Evolutionary conservation across 208 protist genomes (phyloP).

Genomic region (Polymyxa betae): DNA sequence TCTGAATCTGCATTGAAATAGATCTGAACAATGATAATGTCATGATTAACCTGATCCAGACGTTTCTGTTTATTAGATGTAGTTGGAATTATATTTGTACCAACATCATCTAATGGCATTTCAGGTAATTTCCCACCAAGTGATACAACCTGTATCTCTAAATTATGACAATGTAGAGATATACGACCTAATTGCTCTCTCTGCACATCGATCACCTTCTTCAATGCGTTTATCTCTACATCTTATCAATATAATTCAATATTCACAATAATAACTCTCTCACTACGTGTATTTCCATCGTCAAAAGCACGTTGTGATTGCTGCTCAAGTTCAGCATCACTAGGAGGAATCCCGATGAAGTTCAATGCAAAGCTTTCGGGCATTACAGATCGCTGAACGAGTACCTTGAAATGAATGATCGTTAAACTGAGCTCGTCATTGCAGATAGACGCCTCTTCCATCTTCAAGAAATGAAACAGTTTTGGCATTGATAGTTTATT

Average conservation of each 20-base stretch:
- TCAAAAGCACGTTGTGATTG: too few species aligned
- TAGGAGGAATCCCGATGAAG: not conserved
- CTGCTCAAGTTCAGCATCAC: not conserved
- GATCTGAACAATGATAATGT: not conserved
- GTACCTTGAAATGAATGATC: not conserved
- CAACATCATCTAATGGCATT: not conserved
- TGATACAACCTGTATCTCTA: not conserved
- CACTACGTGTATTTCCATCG: too few species aligned
- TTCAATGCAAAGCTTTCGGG: not conserved
- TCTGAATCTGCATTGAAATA: not conserved
- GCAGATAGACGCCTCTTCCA: not conserved
- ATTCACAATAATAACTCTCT: too few species aligned
- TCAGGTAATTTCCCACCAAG: not conserved
- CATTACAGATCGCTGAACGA: not conserved
- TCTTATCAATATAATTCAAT: too few species aligned
- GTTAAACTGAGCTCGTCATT: not conserved
- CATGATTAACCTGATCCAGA: not conserved
- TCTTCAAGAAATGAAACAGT: too few species aligned
- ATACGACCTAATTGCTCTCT: not conserved
- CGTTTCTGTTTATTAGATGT: not conserved
- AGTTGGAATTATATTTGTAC: not conserved
- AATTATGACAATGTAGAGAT: not conserved
- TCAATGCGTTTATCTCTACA: not conserved
- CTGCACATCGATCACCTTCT: not conserved
- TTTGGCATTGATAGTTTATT: too few species aligned